phyloP scores from a whole-genome alignment of 768 basidiomycete genomes.

The Basidioascus undulatus region DNA sequence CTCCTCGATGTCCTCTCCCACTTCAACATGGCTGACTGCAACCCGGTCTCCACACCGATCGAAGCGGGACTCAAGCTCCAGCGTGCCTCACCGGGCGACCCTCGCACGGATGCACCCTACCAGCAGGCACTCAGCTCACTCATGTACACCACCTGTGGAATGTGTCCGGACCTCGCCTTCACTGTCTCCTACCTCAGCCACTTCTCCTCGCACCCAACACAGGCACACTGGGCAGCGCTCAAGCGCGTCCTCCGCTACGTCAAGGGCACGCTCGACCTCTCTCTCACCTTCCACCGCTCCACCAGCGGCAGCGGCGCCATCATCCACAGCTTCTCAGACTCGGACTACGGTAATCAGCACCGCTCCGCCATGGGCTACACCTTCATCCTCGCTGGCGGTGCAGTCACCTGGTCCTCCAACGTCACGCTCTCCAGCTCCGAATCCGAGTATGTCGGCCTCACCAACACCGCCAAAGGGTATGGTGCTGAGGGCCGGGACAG shows the following conservation, averaged over 20 bases:
- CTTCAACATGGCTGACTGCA: slow-evolving; percentile 15
- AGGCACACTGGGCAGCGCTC: slow-evolving; percentile 20
- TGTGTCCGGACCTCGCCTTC: slow-evolving; percentile 12
- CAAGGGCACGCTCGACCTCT: slow-evolving; percentile 14
- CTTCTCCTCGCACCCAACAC: slow-evolving; percentile 18
- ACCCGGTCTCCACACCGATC: slow-evolving; percentile 17
- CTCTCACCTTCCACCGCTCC: slow-evolving; percentile 12
- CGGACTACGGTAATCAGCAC: neutral
- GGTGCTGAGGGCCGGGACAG: too few relatives aligned
- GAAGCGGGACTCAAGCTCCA: slow-evolving; percentile 13
- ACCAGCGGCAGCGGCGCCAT: neutral
- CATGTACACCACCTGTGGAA: slow-evolving; percentile 6
- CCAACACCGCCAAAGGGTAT: too few relatives aligned
- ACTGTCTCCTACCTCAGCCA: slow-evolving; percentile 10
- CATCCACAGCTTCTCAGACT: neutral
- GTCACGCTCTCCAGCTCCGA: too few relatives aligned
- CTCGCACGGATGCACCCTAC: neutral
- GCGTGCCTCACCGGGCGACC: too few relatives aligned
- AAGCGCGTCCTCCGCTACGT: slow-evolving; percentile 25
- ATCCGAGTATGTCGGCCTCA: too few relatives aligned
- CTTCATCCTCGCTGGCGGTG: neutral
- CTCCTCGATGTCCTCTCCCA: slow-evolving; percentile 16
- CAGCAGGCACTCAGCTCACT: slow-evolving; percentile 4
- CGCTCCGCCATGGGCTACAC: neutral
- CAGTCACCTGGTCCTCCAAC: neutral